Evolutionary conservation across 805 yeast genomes (phyloP).

Genomic region (Martiniozyma abietophila): DNA sequence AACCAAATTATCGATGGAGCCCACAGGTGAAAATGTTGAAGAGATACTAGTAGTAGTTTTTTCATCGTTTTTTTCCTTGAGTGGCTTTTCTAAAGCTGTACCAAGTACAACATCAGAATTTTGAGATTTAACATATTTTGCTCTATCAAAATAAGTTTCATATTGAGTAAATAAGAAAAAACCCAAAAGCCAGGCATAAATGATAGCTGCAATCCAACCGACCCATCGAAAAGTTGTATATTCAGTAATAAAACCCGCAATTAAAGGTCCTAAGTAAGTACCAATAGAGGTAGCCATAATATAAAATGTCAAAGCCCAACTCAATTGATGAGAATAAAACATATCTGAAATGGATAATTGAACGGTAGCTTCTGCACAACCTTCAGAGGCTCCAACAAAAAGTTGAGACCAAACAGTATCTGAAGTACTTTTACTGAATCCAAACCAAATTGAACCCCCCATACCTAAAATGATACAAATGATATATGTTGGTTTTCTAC

Average conservation of each 20-base stretch:
- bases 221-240: slow-evolving; percentile 69
- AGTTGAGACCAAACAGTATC: slow-evolving; percentile 73
- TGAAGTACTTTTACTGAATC: slow-evolving; percentile 37
- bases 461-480: slow-evolving; percentile 53
- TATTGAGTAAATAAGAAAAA: slow-evolving; percentile 54
- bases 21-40: slow-evolving; percentile 4
- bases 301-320: slow-evolving; percentile 62
- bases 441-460: slow-evolving; percentile 67
- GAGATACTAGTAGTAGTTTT: slow-evolving; percentile 4
- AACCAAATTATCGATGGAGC: slow-evolving; percentile 8
- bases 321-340: slow-evolving; percentile 70
- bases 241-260: slow-evolving; percentile 64
- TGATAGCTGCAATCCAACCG: slow-evolving; percentile 57
- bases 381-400: slow-evolving; percentile 73
- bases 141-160: slow-evolving; percentile 60
- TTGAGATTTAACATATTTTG: slow-evolving; percentile 23
- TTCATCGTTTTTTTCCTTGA: slow-evolving; percentile 5
- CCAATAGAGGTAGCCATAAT: slow-evolving; percentile 70
- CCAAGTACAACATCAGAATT: slow-evolving; percentile 2
- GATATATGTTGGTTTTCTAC: slow-evolving; percentile 55
- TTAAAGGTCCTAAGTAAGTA: slow-evolving; percentile 68
- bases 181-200: slow-evolving; percentile 48
- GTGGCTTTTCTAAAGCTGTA: background rate
- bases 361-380: slow-evolving; percentile 67
- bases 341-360: slow-evolving; percentile 63